These are phyloP conservation scores for Naganishia sp. DNA, from an alignment of 1,284 basidiomycete species.

Conservation along the genomic window DNA sequence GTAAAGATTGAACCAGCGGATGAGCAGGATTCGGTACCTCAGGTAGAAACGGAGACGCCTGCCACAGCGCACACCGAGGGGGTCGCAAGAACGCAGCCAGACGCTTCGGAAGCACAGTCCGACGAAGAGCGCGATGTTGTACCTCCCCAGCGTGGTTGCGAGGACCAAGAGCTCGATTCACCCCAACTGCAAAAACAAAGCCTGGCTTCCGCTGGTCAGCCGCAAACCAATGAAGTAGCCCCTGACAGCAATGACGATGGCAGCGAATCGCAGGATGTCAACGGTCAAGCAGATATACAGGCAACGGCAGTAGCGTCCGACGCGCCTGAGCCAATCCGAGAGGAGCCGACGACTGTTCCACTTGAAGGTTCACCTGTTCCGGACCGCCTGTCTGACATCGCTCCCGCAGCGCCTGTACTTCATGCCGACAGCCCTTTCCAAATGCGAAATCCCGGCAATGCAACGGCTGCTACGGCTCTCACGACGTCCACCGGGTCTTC, in stretches of 20 bases:
- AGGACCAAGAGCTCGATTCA: too few species aligned
- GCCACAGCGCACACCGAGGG: too few species aligned
- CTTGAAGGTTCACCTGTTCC: neutral
- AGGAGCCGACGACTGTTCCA: neutral
- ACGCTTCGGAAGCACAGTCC: too few species aligned
- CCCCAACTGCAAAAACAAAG: too few species aligned
- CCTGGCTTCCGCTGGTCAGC: too few species aligned
- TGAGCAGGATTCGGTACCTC: neutral
- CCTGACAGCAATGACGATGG: too few species aligned
- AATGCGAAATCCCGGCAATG: neutral
- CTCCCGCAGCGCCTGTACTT: neutral
- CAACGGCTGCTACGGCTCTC: neutral
- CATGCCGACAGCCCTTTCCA: constrained; percentile 6
- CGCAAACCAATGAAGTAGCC: too few species aligned
- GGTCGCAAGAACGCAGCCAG: too few species aligned
- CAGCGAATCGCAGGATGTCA: too few species aligned
- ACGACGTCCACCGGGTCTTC: neutral
- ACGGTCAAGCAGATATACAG: too few species aligned
- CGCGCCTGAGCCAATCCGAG: neutral
- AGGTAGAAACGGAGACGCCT: neutral
- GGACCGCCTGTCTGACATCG: neutral
- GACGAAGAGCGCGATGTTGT: too few species aligned
- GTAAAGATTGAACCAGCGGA: constrained; percentile 20
- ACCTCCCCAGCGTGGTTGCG: too few species aligned
- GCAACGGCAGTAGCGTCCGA: neutral